Conservation (phyloP, 1,284 basidiomycete species). For the Somion occarium region DNA sequence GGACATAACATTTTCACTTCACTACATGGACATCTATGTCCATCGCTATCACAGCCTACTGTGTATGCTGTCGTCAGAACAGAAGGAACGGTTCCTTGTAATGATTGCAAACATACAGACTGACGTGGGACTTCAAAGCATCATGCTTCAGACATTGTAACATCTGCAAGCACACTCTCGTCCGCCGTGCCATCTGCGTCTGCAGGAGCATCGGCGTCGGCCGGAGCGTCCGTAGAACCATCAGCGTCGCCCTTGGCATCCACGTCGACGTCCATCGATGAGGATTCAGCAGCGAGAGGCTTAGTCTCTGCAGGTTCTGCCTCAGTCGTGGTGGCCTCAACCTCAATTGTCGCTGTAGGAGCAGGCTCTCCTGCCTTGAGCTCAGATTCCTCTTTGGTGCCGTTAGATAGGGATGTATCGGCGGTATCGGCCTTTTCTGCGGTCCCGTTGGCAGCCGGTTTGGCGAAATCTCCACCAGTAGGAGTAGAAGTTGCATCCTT, state of each 20-base stretch:
- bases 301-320: neutral
- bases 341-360: neutral
- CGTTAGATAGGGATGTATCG: slow-evolving; percentile 21
- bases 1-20: no score
- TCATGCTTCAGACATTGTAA: slow-evolving; percentile 46
- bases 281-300: neutral
- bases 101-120: neutral
- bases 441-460: slow-evolving; percentile 18
- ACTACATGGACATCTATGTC: no score
- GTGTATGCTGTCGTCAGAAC: no score
- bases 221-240: slow-evolving; percentile 3
- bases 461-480: slow-evolving; percentile 15
- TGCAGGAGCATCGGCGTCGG: slow-evolving; percentile 13
- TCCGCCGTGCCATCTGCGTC: slow-evolving; percentile 24
- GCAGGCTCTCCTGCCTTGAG: slow-evolving; percentile 16
- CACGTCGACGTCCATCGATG: slow-evolving; percentile 15
- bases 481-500: neutral
- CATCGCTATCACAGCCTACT: no score
- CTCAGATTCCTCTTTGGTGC: slow-evolving; percentile 21
- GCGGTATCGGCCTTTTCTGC: slow-evolving; percentile 20
- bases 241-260: slow-evolving; percentile 19
- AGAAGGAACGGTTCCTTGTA: no score
- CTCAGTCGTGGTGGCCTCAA: neutral
- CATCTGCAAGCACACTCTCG: slow-evolving; percentile 35
- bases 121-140: no score